phyloP scores from a whole-genome alignment of 1,284 basidiomycete species.

The Fomitopsis betulina region DNA sequence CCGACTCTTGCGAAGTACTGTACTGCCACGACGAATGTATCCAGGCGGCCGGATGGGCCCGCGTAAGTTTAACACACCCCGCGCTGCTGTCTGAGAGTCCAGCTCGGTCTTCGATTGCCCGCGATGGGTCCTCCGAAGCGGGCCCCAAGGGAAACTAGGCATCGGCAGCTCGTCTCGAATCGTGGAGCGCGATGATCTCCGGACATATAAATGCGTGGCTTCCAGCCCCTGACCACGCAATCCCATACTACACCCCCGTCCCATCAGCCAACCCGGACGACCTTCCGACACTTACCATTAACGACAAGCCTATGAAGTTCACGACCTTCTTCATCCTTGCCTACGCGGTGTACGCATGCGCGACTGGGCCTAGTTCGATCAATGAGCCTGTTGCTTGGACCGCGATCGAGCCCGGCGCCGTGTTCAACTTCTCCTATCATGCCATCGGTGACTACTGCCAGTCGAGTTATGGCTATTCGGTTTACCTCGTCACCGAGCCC shows the following conservation, averaged over 20 bases:
- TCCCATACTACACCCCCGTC: not conserved
- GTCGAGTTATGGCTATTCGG: slow-evolving; percentile 39
- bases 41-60: not conserved
- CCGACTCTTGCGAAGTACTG: not conserved
- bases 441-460: slow-evolving; percentile 39
- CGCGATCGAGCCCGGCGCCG: slow-evolving; percentile 26
- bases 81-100: not conserved
- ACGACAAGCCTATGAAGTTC: not conserved
- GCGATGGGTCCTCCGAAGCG: not conserved
- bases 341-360: slow-evolving; percentile 3
- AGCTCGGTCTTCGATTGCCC: not conserved
- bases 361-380: slow-evolving; percentile 17
- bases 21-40: not conserved
- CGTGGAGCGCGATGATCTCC: not conserved
- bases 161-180: not conserved
- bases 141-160: not conserved
- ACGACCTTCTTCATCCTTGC: slow-evolving; percentile 10
- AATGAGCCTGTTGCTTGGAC: slow-evolving; percentile 27
- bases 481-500: slow-evolving; percentile 34
- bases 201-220: not conserved
- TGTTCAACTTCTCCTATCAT: slow-evolving; percentile 35
- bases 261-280: not conserved
- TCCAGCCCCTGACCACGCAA: not conserved
- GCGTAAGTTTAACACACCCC: not conserved
- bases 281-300: not conserved